These are phyloP conservation scores for Solanum sparsipilum DNA, from an alignment of 257 asterid genomes.

Conservation along the genomic window DNA sequence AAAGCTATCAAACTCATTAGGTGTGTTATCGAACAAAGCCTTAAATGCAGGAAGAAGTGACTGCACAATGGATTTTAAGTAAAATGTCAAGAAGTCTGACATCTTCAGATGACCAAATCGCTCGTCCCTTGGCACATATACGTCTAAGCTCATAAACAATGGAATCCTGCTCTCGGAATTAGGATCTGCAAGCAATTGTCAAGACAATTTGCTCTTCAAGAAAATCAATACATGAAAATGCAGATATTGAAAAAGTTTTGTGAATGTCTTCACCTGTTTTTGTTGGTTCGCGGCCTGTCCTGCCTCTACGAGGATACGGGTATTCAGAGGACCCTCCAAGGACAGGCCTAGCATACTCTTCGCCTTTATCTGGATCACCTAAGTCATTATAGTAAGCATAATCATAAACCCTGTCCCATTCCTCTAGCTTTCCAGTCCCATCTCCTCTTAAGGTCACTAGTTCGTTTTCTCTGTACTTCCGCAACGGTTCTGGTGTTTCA, in stretches of 20 bases:
- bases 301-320: conserved; percentile 8
- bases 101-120: not conserved
- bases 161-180: conserved; percentile 6
- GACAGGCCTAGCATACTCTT: conserved; percentile 5
- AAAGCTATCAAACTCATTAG: not conserved
- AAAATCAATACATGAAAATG: not conserved
- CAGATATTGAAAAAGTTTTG: not conserved
- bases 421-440: not conserved
- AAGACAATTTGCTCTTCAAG: not conserved
- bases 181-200: conserved; percentile 4
- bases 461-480: not conserved
- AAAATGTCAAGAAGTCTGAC: not conserved
- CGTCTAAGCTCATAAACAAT: not conserved
- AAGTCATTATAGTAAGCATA: conserved; percentile 18
- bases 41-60: conserved; percentile 40
- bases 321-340: conserved; percentile 21
- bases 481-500: not conserved
- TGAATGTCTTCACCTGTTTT: not conserved
- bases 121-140: not conserved
- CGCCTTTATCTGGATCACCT: conserved; percentile 20
- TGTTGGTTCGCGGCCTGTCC: conserved; percentile 3
- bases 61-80: not conserved
- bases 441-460: not conserved
- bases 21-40: conserved; percentile 24
- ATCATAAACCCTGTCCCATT: not conserved